Evolutionary conservation across 257 asterid genomes (phyloP), one percentile per base, ranked within the genome.

Genomic region (Agastache rugosa): DNA sequence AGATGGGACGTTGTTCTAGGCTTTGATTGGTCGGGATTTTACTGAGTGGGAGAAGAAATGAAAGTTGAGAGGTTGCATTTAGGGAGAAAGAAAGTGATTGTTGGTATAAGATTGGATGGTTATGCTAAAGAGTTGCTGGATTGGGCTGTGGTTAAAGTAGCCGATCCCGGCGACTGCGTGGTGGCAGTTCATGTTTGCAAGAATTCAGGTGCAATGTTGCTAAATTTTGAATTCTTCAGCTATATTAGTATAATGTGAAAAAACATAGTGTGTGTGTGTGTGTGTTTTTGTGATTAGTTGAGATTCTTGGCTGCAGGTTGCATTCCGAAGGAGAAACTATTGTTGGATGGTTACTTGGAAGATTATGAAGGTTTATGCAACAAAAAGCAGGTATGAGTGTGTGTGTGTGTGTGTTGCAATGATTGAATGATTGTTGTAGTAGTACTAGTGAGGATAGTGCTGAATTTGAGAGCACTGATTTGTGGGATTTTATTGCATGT

Each of bases 111-210:
- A 67, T 84, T 92, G 54, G 99, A 95, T 74, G 86, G 75, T 4
- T 86, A 83, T 66, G 82, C 87, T 37, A 84, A 73, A 64, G 97
- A 91, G 84, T 77, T 95, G 81, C 78, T 95, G 56, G 93, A 93
- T 78, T 92, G 97, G 99, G 94, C 98, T 34, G 23, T 95, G 77
- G 86, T 87, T 63, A 95, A 90, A 82, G 95, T 89, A 23, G 96
- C 97, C 41, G 84, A 88, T 71, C 83, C 91, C 0, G 98, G 99
- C 47, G 97, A 92, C 74, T 74, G 69, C 14, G 94, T 95, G 3
- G 76, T 87, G 67, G 99, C 98, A 10, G 63, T 95, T 81, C 98
- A 92, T 76, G 90, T 95, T 75, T 88, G 96, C 85, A 74, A 85
- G 76, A 86, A 83, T 71, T 85, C 96, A 44, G 98, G 99, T 90